Conservation (phyloP, 2,329 filamentous ascomycete species). For the Colletotrichum lupini region DNA sequence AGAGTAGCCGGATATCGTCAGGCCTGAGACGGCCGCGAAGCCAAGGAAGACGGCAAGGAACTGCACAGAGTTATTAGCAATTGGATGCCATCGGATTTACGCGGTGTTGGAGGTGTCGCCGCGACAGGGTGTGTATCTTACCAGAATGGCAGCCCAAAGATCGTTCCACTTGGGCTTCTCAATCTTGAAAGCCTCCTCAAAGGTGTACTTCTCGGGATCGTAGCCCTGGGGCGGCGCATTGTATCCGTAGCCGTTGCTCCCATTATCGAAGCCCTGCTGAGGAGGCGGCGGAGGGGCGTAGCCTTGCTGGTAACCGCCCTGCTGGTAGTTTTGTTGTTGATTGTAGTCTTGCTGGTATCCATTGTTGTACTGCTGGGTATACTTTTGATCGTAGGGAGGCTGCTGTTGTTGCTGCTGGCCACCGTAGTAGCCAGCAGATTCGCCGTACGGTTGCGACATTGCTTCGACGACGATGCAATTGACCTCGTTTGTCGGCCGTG, state of each 20-base stretch:
- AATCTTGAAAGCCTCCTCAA: slow-evolving; percentile 85
- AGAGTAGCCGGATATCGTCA: slow-evolving; percentile 81
- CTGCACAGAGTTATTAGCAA: slow-evolving; percentile 46
- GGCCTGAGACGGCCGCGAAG: slow-evolving; percentile 80
- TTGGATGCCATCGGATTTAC: slow-evolving; percentile 6
- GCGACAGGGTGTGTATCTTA: slow-evolving; percentile 48
- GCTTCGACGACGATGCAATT: neutral
- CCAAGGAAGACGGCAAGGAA: slow-evolving; percentile 78
- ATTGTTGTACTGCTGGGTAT: slow-evolving; percentile 40
- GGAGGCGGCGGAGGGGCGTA: slow-evolving; percentile 38
- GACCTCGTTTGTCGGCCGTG: neutral
- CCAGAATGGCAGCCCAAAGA: slow-evolving; percentile 85
- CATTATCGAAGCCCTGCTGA: slow-evolving; percentile 29
- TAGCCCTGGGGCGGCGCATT: slow-evolving; percentile 47
- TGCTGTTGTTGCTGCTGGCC: slow-evolving; percentile 36
- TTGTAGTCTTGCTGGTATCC: slow-evolving; percentile 36
- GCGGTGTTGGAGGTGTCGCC: slow-evolving; percentile 34
- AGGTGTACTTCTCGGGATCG: slow-evolving; percentile 64
- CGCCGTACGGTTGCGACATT: slow-evolving; percentile 34
- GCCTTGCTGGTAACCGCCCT: slow-evolving; percentile 39
- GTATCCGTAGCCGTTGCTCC: slow-evolving; percentile 47
- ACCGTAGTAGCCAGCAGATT: slow-evolving; percentile 34
- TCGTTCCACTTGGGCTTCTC: slow-evolving; percentile 91
- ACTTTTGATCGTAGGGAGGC: slow-evolving; percentile 41
- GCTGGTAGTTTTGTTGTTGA: slow-evolving; percentile 41